Conservation (phyloP, 192 early-diverging fungal species). For the Coemansia sp. region DNA sequence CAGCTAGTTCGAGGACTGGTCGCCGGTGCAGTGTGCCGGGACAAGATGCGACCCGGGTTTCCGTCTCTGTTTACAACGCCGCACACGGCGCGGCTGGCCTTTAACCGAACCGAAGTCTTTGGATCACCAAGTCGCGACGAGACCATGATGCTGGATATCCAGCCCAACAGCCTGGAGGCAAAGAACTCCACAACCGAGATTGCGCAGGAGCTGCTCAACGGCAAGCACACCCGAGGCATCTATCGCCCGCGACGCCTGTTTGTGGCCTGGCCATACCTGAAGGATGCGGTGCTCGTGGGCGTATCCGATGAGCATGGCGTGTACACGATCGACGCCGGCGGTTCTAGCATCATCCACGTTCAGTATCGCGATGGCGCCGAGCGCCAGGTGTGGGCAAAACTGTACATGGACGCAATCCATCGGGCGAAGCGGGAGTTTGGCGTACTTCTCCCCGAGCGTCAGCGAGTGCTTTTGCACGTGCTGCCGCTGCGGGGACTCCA, state of each 20-base stretch:
- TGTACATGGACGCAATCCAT: slow-evolving; percentile 27
- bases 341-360: slow-evolving; percentile 7
- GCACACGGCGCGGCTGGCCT: slow-evolving; percentile 63
- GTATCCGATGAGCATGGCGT: slow-evolving; percentile 64
- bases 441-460: slow-evolving; percentile 9
- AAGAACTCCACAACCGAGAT: slow-evolving; percentile 10
- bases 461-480: slow-evolving; percentile 35
- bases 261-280: slow-evolving; percentile 81
- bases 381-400: slow-evolving; percentile 21
- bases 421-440: slow-evolving; percentile 21
- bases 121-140: slow-evolving; percentile 66
- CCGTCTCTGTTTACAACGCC: slow-evolving; percentile 81
- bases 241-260: slow-evolving; percentile 39
- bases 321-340: slow-evolving; percentile 43
- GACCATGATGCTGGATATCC: slow-evolving; percentile 33
- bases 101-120: slow-evolving; percentile 84
- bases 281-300: slow-evolving; percentile 70
- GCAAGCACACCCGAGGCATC: slow-evolving; percentile 21
- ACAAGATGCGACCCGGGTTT: slow-evolving; percentile 73
- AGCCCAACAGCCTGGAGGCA: slow-evolving; percentile 9
- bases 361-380: slow-evolving; percentile 14
- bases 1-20: slow-evolving; percentile 60
- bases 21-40: slow-evolving; percentile 60
- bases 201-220: slow-evolving; percentile 28
- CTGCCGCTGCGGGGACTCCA: slow-evolving; percentile 40